phyloP scores from a whole-genome alignment of 805 yeast genomes.

The Sporopachydermia quercuum region DNA sequence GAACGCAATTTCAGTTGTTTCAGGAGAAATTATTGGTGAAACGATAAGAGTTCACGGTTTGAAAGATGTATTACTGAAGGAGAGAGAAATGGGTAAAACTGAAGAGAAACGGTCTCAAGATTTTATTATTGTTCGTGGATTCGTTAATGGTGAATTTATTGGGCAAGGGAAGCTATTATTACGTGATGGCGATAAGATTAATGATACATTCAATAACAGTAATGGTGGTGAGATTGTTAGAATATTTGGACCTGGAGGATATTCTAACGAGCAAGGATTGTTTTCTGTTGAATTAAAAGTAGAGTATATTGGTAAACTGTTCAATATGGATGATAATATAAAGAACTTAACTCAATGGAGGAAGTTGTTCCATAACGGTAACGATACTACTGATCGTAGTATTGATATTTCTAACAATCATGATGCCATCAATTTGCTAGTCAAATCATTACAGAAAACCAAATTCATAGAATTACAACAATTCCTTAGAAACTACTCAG shows the following conservation, averaged over 20 bases:
- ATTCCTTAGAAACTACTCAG: constrained; percentile 33
- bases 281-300: constrained; percentile 33
- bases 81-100: no score
- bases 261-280: not conserved
- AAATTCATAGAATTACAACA: not conserved
- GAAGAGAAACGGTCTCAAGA: constrained; percentile 26
- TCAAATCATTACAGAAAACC: not conserved
- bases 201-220: constrained; percentile 16
- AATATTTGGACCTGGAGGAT: constrained; percentile 15
- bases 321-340: constrained; percentile 41
- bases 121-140: constrained; percentile 37
- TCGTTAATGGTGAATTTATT: constrained; percentile 43
- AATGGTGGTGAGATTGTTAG: no score
- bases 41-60: constrained; percentile 49
- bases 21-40: constrained; percentile 64
- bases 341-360: constrained; percentile 38
- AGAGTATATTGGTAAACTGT: constrained; percentile 54
- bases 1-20: constrained; percentile 60
- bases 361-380: constrained; percentile 11
- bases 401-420: no score
- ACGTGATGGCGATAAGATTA: constrained; percentile 8
- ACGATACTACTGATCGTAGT: constrained; percentile 18
- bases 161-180: constrained; percentile 42
- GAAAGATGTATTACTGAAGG: constrained; percentile 23
- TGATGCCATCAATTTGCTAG: not conserved